Evolutionary conservation across 768 basidiomycete genomes (phyloP), one percentile per base, ranked within the genome.

Genomic region (Naematelia aurantialba): DNA sequence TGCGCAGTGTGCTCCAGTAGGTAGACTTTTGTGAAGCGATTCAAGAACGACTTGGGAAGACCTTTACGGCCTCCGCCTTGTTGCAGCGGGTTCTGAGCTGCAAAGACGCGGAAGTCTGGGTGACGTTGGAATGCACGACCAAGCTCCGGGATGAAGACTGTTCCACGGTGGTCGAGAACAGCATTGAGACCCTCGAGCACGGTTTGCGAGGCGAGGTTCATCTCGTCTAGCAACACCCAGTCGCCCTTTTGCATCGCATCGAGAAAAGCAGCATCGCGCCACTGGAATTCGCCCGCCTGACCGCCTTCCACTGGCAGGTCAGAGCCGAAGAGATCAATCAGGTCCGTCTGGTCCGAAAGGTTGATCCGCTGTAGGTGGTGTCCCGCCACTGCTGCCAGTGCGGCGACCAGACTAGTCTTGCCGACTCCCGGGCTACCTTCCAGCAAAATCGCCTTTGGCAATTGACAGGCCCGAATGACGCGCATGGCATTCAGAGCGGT

Each of bases 401-500:
- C 94, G 17, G 86, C 82, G 51, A 98, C 80, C 2, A 99, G 82
- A 72, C 90, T 96, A 1, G 96, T 98, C 79, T 99, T 99, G 2
- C 96, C 96, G 13, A 98, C 96, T 0, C 96, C 96, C 11, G 96
- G 96, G 76, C 92, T 97, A 0, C 96, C 96, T 73, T 99, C 96
- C 8, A 99, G 82, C 12, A 99, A 82, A 59, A 99, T 89, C 0
- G 96, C 91, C 75, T 97, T 98, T 2, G 79, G 69, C 2, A 97
- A 80, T 75, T 98, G 96, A 60, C 87, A 89, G 2, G 92, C 96
- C 56, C 96, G 83, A 29, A 90, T 79, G 12, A 98, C 84, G 21
- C 94, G 87, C 82, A 89, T 83, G 19, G 88, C 87, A 75, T 99
- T 99, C 60, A 86, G 83, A 44, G 81, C 82, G 13, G 93, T 89